phyloP scores from a whole-genome alignment of 2,329 filamentous ascomycete genomes.

The Teratosphaeria epicoccoides region DNA sequence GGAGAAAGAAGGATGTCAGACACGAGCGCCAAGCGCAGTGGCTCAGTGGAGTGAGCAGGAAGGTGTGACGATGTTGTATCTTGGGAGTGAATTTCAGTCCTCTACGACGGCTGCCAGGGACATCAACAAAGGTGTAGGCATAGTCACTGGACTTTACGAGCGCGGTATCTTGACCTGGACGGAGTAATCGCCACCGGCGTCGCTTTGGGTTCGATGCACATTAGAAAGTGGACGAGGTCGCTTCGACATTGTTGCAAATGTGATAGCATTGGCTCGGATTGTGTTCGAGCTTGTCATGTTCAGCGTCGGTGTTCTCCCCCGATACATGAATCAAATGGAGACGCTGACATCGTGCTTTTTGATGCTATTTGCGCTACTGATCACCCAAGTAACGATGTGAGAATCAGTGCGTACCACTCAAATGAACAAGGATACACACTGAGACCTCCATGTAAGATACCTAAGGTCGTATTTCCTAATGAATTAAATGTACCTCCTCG shows the following conservation, averaged over 20 bases:
- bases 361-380: slow-evolving; percentile 41
- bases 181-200: no score
- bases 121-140: slow-evolving; percentile 23
- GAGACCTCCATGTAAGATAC: no score
- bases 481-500: no score
- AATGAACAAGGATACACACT: no score
- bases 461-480: no score
- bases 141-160: slow-evolving; percentile 33
- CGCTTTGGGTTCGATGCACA: no score
- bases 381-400: slow-evolving; percentile 29
- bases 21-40: slow-evolving; percentile 19
- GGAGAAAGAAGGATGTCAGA: slow-evolving; percentile 8
- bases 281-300: slow-evolving; percentile 33
- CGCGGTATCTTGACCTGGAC: slow-evolving; percentile 30
- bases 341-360: not conserved
- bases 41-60: slow-evolving; percentile 30
- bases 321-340: not conserved
- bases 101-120: slow-evolving; percentile 31
- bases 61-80: slow-evolving; percentile 28
- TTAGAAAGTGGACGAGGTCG: no score
- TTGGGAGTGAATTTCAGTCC: slow-evolving; percentile 27
- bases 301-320: slow-evolving; percentile 26
- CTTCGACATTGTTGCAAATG: slow-evolving; percentile 15
- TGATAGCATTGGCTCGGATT: slow-evolving; percentile 20
- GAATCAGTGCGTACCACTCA: not conserved